Percentiles rank a stretch among this genome's conserved stretches.
Conservation (phyloP, 2,329 filamentous ascomycete species). For the Dichotomopilus funicola region DNA sequence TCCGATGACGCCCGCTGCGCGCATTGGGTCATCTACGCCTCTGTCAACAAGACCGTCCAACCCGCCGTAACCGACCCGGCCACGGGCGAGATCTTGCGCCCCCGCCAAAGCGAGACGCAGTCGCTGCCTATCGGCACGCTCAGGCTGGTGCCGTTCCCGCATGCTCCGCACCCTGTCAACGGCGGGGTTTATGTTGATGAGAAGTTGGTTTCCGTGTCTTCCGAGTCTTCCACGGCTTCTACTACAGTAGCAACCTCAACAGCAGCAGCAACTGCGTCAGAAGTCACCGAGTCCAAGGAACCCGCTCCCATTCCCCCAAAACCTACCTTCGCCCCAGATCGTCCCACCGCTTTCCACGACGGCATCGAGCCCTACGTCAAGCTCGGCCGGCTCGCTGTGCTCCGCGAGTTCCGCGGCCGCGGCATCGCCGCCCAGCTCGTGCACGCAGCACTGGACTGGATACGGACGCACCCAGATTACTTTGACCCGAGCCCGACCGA, state of each 20-base stretch:
- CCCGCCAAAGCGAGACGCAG: constrained; percentile 39
- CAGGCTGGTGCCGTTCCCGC: constrained; percentile 75
- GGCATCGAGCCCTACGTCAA: constrained; percentile 72
- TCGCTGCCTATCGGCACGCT: constrained; percentile 64
- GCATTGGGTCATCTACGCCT: constrained; percentile 83
- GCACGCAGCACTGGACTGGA: constrained; percentile 61
- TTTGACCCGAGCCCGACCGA: constrained; percentile 46
- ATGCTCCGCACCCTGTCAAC: constrained; percentile 54
- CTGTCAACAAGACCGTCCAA: constrained; percentile 43
- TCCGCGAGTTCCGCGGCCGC: constrained; percentile 57
- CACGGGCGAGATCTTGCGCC: constrained; percentile 35
- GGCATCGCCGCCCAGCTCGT: constrained; percentile 62
- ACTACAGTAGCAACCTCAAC: neutral
- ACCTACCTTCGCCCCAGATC: constrained; percentile 31
- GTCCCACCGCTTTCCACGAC: constrained; percentile 48
- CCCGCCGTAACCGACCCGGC: constrained; percentile 37
- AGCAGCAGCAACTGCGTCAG: neutral
- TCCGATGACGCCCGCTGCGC: constrained; percentile 61
- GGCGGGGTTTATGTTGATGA: constrained; percentile 45
- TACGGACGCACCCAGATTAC: constrained; percentile 50
- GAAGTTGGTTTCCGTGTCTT: constrained; percentile 25
- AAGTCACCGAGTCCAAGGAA: neutral
- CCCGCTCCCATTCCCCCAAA: constrained; percentile 6
- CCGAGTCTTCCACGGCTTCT: neutral
- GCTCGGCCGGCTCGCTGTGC: constrained; percentile 69